These are phyloP conservation scores for Fagopyrum tataricum DNA, from an alignment of 148 eudicot genomes.

Conservation along the genomic window DNA sequence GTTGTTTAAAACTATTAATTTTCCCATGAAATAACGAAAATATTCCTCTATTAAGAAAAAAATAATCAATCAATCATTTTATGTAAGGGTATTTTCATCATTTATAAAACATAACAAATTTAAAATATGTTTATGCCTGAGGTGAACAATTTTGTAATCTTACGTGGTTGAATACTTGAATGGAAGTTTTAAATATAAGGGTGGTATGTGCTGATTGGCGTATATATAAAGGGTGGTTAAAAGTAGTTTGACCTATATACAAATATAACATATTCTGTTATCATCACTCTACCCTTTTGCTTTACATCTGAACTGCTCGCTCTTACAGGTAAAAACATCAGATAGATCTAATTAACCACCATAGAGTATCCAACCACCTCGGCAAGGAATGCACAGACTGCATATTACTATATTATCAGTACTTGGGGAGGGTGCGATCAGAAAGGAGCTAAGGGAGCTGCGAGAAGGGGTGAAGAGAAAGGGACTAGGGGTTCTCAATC, in stretches of 20 bases:
- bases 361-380: background rate
- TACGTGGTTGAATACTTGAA: background rate
- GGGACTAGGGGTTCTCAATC: background rate
- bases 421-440: background rate
- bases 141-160: background rate
- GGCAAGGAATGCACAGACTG: too few relatives aligned
- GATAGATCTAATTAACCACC: background rate
- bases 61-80: background rate
- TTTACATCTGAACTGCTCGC: background rate
- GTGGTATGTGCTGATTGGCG: background rate
- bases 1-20: background rate
- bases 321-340: background rate
- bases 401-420: too few relatives aligned
- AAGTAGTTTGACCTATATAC: background rate
- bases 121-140: background rate
- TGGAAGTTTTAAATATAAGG: background rate
- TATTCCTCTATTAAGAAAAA: background rate
- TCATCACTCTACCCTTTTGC: background rate
- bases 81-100: background rate
- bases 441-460: background rate
- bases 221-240: background rate
- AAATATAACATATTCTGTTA: background rate
- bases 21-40: background rate
- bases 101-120: background rate
- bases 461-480: background rate